A percentile compares a stretch with the other conserved stretches of the same genome.
These are phyloP conservation scores for Pseudopyrenochaeta lycopersici DNA, from an alignment of 2,329 filamentous ascomycete species.

Conservation along the genomic window DNA sequence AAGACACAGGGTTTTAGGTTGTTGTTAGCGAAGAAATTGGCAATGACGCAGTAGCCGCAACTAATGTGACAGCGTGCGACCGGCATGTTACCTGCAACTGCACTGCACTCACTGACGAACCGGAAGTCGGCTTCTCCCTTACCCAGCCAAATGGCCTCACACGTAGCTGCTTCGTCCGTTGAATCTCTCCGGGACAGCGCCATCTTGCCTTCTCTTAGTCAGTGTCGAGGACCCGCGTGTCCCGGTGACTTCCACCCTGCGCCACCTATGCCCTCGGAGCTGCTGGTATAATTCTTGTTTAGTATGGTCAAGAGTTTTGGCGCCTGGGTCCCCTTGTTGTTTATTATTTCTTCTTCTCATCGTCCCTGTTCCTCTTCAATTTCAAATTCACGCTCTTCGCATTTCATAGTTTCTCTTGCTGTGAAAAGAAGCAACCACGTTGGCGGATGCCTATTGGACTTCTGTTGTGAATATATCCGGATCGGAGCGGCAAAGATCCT, in stretches of 20 bases:
- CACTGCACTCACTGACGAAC: neutral
- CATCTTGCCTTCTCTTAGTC: neutral
- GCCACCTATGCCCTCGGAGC: neutral
- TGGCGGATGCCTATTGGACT: neutral
- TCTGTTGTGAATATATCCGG: neutral
- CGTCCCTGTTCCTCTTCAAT: neutral
- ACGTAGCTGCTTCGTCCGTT: slow-evolving; percentile 13
- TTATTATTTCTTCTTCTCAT: neutral
- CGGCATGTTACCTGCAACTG: neutral
- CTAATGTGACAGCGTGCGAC: slow-evolving; percentile 5
- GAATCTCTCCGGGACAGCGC: neutral
- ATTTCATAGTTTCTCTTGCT: neutral
- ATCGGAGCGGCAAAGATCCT: slow-evolving; percentile 1
- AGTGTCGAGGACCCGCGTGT: neutral
- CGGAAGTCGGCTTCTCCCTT: slow-evolving; percentile 13
- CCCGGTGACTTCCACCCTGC: slow-evolving; percentile 16
- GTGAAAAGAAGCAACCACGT: neutral
- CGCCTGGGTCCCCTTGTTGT: neutral
- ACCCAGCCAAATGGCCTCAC: slow-evolving; percentile 2
- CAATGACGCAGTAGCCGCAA: slow-evolving; percentile 12
- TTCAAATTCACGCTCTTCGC: neutral
- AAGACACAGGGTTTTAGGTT: too few relatives aligned
- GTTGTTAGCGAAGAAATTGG: too few relatives aligned
- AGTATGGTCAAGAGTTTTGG: neutral
- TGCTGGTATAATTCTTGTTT: neutral